Percentiles rank a stretch among this genome's conserved stretches.
Evolutionary conservation across 2,329 filamentous ascomycete species (phyloP).

Genomic region (Thielaviopsis musarum): DNA sequence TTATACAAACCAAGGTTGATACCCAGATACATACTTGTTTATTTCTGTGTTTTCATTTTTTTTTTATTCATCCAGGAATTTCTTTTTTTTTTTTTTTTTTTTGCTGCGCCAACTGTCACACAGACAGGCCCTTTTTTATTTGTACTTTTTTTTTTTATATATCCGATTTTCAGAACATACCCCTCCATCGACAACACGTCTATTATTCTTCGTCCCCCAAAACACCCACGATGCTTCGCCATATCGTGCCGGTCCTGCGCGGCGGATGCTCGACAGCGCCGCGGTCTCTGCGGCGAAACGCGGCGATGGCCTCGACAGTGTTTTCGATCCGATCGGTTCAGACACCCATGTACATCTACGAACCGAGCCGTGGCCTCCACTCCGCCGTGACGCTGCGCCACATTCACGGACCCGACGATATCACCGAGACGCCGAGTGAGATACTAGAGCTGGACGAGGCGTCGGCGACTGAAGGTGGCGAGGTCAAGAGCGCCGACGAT

Average conservation of each 20-base stretch:
- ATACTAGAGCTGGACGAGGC: not conserved
- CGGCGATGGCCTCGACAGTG: not conserved
- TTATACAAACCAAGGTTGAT: not conserved
- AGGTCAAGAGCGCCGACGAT: not conserved
- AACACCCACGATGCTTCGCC: slow-evolving; percentile 9
- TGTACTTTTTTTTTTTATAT: not conserved
- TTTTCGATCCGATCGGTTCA: not conserved
- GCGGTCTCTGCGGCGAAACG: not conserved
- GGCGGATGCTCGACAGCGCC: slow-evolving; percentile 1
- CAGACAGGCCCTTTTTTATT: not conserved
- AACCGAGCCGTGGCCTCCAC: not conserved
- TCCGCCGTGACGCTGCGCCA: not conserved
- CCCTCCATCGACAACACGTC: not conserved
- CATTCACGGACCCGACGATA: slow-evolving; percentile 8
- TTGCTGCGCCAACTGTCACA: not conserved
- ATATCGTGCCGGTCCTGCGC: slow-evolving; percentile 11
- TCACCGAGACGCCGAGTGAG: not conserved
- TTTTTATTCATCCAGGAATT: not conserved
- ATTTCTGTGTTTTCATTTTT: not conserved
- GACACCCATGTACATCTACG: not conserved
- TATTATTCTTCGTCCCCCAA: not conserved
- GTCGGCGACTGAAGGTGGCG: too few relatives aligned
- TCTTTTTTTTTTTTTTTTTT: not conserved
- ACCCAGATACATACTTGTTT: not conserved
- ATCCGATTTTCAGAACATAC: too few relatives aligned